These are phyloP conservation scores for Mortierella sp. DNA, from an alignment of 371 early-diverging fungal species.

Conservation along the genomic window DNA sequence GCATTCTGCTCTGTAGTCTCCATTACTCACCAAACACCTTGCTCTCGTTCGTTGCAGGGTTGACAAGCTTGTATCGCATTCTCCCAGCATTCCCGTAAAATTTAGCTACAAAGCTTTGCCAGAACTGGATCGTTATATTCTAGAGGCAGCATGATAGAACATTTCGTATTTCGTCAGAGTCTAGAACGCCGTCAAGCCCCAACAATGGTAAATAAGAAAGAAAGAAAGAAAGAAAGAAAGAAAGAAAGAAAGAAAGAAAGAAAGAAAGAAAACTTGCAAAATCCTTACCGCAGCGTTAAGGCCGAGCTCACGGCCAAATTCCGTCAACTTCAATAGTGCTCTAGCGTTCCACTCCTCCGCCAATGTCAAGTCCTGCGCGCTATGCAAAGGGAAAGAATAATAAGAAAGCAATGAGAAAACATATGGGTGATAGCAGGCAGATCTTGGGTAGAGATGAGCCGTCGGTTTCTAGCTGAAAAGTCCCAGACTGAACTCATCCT, in stretches of 20 bases:
- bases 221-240: too few species aligned
- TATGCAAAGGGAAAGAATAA: neutral
- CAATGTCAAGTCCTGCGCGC: neutral
- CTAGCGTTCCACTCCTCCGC: constrained; percentile 22
- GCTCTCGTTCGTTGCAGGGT: constrained; percentile 21
- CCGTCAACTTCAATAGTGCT: constrained; percentile 20
- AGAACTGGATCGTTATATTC: constrained; percentile 17
- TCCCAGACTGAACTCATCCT: too few species aligned
- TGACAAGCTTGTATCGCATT: constrained; percentile 20
- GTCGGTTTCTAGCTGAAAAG: too few species aligned
- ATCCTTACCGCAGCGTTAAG: constrained; percentile 18
- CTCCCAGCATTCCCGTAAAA: constrained; percentile 24
- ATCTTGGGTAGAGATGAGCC: too few species aligned
- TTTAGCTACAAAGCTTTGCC: constrained; percentile 20
- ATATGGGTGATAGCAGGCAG: too few species aligned
- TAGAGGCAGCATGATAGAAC: constrained; percentile 1
- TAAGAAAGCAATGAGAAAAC: neutral
- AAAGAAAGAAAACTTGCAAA: too few species aligned
- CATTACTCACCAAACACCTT: constrained; percentile 29
- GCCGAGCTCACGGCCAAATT: constrained; percentile 27
- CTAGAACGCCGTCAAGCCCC: too few species aligned
- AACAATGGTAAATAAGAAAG: too few species aligned
- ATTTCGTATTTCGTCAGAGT: too few species aligned
- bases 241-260: too few species aligned
- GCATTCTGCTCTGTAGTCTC: neutral